Conservation (phyloP, 2,329 filamentous ascomycete species). For the Ampelomyces quisqualis region DNA sequence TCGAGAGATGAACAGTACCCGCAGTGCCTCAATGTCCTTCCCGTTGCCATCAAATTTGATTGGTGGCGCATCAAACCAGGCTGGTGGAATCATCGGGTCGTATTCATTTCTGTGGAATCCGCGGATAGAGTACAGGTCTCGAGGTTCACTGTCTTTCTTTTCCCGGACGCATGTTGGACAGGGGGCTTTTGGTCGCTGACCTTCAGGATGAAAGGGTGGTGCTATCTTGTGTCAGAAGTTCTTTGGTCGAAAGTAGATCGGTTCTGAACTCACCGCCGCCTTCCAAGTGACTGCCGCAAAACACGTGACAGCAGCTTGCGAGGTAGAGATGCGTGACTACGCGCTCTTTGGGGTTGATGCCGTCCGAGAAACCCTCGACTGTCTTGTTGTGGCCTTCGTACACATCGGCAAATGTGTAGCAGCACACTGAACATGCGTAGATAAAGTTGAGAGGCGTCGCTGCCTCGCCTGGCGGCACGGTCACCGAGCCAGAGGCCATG, state of each 20-base stretch:
- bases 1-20: no score
- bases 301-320: slow-evolving; percentile 52
- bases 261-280: slow-evolving; percentile 47
- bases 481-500: slow-evolving; percentile 17
- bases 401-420: slow-evolving; percentile 48
- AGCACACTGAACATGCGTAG: slow-evolving; percentile 53
- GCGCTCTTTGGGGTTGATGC: slow-evolving; percentile 40
- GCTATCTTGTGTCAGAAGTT: slow-evolving; percentile 32
- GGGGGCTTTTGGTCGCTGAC: slow-evolving; percentile 44
- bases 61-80: slow-evolving; percentile 50
- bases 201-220: slow-evolving; percentile 49
- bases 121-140: slow-evolving; percentile 49
- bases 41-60: slow-evolving; percentile 41
- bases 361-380: slow-evolving; percentile 42
- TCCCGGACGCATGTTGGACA: slow-evolving; percentile 50
- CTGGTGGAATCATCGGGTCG: slow-evolving; percentile 47
- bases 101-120: slow-evolving; percentile 47
- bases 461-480: slow-evolving; percentile 29
- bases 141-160: slow-evolving; percentile 36
- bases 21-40: slow-evolving; percentile 46
- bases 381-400: slow-evolving; percentile 45
- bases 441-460: slow-evolving; percentile 46
- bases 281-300: slow-evolving; percentile 52
- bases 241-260: neutral
- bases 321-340: slow-evolving; percentile 51